These are phyloP conservation scores for Taphrina pruni DNA, from an alignment of 1,139 yeast species.

Conservation along the genomic window DNA sequence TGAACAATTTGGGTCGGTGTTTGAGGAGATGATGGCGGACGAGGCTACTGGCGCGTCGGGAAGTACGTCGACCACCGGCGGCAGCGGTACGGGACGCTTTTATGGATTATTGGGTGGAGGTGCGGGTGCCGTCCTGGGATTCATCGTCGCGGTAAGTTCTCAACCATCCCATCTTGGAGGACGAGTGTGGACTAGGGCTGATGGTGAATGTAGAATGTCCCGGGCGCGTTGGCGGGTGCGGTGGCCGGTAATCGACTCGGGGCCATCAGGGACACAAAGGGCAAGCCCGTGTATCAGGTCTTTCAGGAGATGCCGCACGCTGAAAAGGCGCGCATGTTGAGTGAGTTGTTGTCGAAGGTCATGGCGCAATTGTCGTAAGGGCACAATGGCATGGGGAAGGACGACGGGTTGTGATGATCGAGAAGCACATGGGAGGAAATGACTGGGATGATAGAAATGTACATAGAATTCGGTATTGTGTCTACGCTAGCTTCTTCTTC, in stretches of 20 bases:
- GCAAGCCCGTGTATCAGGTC: constrained; percentile 46
- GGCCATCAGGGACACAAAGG: constrained; percentile 45
- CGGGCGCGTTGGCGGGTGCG: constrained; percentile 47
- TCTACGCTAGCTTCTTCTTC: background rate
- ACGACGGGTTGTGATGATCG: background rate
- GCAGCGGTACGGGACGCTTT: constrained; percentile 32
- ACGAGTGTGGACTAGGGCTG: no score
- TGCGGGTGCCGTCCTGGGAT: constrained; percentile 46
- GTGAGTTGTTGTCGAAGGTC: constrained; percentile 35
- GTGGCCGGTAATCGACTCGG: constrained; percentile 47
- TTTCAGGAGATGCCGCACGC: constrained; percentile 44
- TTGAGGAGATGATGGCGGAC: constrained; percentile 47
- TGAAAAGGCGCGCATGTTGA: constrained; percentile 34
- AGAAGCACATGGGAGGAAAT: background rate
- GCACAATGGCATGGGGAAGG: background rate
- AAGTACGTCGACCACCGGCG: background rate
- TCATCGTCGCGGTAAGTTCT: constrained; percentile 42
- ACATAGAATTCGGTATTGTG: background rate
- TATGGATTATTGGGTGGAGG: constrained; percentile 45
- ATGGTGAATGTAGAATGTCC: constrained; percentile 41
- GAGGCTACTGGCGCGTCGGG: constrained; percentile 23
- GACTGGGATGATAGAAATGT: background rate
- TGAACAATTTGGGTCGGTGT: constrained; percentile 46
- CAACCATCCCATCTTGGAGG: no score
- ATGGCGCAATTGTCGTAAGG: constrained; percentile 38